A percentile compares a stretch with the other conserved stretches of the same genome.
Conservation (phyloP, 345 rosid genomes). For the Citrus mangshanensis region DNA sequence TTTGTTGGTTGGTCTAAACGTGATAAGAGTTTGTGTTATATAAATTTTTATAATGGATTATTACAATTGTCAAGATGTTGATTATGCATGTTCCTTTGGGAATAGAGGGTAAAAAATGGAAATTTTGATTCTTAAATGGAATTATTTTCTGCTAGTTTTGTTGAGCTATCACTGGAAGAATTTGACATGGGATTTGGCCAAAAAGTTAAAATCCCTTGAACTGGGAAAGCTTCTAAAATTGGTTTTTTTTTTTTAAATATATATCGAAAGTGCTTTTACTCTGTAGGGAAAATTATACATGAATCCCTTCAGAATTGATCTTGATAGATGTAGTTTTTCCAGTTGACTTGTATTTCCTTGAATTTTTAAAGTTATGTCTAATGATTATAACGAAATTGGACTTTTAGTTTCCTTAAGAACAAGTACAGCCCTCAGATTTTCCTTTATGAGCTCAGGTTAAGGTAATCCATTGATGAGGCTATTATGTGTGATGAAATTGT, state of each 20-base stretch:
- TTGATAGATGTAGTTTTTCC: background rate
- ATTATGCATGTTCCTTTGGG: background rate
- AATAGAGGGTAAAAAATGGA: background rate
- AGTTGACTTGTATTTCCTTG: background rate
- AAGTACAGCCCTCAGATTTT: background rate
- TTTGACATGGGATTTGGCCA: background rate
- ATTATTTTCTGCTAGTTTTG: background rate
- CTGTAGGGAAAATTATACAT: background rate
- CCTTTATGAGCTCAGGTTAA: background rate
- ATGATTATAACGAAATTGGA: background rate
- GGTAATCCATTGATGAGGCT: background rate
- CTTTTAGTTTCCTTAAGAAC: background rate
- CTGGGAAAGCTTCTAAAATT: background rate
- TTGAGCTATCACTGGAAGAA: background rate
- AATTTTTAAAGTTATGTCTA: background rate
- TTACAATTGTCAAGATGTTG: constrained; percentile 3
- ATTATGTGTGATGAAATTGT: background rate
- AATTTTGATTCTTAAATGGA: background rate
- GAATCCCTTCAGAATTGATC: background rate
- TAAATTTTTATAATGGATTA: background rate
- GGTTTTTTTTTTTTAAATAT: background rate
- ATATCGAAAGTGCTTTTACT: background rate
- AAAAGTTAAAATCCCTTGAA: background rate
- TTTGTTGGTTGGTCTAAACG: background rate
- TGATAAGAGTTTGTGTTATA: background rate